Conservation (phyloP, 257 asterid species). For the Solanum virginianum region DNA sequence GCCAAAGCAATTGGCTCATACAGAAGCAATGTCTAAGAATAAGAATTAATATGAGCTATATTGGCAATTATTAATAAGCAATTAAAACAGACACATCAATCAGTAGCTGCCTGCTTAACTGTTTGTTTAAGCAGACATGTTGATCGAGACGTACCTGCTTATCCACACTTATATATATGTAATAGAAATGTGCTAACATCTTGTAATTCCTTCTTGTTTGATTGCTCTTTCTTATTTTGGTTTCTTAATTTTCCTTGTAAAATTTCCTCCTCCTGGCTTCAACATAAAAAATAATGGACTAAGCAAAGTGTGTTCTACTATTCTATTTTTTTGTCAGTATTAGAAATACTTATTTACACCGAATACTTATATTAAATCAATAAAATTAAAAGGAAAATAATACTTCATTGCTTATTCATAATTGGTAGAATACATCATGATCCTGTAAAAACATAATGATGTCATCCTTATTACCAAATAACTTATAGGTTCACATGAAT, state of each 20-base stretch:
- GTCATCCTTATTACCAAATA: too few species aligned
- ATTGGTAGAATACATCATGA: too few species aligned
- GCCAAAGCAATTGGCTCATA: constrained; percentile 60
- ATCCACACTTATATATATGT: too few species aligned
- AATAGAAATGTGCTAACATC: not conserved
- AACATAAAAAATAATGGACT: not conserved
- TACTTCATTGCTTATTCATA: not conserved
- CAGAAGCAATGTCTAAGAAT: constrained; percentile 25
- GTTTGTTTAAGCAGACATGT: too few species aligned
- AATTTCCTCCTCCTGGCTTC: not conserved
- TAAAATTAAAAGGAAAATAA: not conserved
- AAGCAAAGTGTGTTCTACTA: not conserved
- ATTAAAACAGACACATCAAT: too few species aligned
- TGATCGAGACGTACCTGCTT: too few species aligned
- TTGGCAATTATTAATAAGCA: not conserved
- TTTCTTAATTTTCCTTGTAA: not conserved
- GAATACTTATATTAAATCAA: not conserved
- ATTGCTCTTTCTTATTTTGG: not conserved
- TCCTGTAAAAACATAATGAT: too few species aligned
- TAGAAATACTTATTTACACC: not conserved
- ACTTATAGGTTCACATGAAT: too few species aligned
- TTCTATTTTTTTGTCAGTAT: not conserved
- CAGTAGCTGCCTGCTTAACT: too few species aligned
- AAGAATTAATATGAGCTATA: not conserved
- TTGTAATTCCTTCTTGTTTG: not conserved